A percentile compares a stretch with the other conserved stretches of the same genome.
Evolutionary conservation across 352 stramenopile species (phyloP).

Genomic region (Halophytophthora batemanensis): DNA sequence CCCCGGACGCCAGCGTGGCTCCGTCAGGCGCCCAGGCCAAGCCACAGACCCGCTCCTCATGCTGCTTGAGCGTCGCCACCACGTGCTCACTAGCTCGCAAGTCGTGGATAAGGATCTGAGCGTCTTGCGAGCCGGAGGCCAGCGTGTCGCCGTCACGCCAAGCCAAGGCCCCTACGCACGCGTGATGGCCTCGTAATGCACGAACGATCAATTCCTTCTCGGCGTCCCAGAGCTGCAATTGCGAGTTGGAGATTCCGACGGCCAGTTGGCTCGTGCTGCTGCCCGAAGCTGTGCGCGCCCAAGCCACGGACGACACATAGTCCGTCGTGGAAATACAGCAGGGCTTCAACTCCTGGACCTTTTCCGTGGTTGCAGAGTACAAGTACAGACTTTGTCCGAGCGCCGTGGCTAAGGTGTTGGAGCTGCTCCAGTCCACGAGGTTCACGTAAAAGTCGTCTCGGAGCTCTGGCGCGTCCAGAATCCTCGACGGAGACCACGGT

Average conservation of each 20-base stretch:
- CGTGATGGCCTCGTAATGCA: constrained; percentile 85
- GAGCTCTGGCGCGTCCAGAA: constrained; percentile 95
- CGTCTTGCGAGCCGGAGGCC: constrained; percentile 89
- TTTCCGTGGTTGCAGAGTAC: constrained; percentile 90
- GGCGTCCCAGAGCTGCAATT: constrained; percentile 96
- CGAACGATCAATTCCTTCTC: constrained; percentile 77
- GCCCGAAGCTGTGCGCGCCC: constrained; percentile 29
- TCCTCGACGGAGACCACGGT: constrained; percentile 51
- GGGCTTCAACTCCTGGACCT: constrained; percentile 88
- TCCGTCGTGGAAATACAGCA: constrained; percentile 53
- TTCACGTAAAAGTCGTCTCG: constrained; percentile 98
- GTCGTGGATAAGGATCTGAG: constrained; percentile 78
- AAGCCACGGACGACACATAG: constrained; percentile 95
- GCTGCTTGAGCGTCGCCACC: constrained; percentile 71
- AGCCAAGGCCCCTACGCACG: constrained; percentile 86
- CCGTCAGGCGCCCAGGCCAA: constrained; percentile 94
- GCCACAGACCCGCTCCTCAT: constrained; percentile 95
- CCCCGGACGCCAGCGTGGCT: constrained; percentile 90
- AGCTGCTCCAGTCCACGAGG: constrained; percentile 92
- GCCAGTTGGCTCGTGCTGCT: constrained; percentile 67
- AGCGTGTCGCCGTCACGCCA: constrained; percentile 89
- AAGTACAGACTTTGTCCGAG: constrained; percentile 94
- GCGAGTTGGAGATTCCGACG: constrained; percentile 88
- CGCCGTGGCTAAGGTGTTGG: constrained; percentile 94
- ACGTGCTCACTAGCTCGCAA: constrained; percentile 37